Base-by-base conservation (phyloP, 1,139 yeast species). In the Pichia kudriavzevii region DNA sequence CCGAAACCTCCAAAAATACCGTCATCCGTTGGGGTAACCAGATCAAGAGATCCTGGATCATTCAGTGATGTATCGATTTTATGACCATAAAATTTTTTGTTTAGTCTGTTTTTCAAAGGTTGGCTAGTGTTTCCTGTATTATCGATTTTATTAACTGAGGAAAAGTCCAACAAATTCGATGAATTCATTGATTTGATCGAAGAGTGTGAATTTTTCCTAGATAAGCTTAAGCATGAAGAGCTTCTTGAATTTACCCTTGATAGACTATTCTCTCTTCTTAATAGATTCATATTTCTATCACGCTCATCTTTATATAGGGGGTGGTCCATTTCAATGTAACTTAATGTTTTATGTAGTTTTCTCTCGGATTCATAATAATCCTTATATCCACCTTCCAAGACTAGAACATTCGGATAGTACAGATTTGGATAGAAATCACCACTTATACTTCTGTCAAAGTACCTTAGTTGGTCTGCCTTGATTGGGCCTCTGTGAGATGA, bases 401-500 rank as follows among this genome's bases (percentile, higher is more conserved):
- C 75, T 26, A 84, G 78, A 32, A 91, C 75, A 60, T 91, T 95
- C 2, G 98, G 98, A 53, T 79, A 91, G 44, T 72, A 73, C 40
- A 91, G 65, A 43, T 68, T 64, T 1, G 98, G 98, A 58, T 91
- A 93, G 44, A 71, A 65, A 38, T 78, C 76, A 44, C 75, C 69
- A 55, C 88, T 87, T 34, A 75, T 50, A 31, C 70, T 71, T 41
- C 98, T 71, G 60, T 91, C 98, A 47, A 83, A 71, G 45, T 79
- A 79, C 45, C 98, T 67, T 40, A 91, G 67, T 55, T 85, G 88
- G 39, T 79, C 67, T 1, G 97, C 97, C 81, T 91, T 76, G 33
- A 82, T 66, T 3, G 98, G 98, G 9, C 97, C 95, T 41, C 98
- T 69, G 55, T 81, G 85, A 2, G 94, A 75, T 33, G 94, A 80